Evolutionary conservation across 1,284 basidiomycete species (phyloP).

Genomic region (Sporisorium sorghi): DNA sequence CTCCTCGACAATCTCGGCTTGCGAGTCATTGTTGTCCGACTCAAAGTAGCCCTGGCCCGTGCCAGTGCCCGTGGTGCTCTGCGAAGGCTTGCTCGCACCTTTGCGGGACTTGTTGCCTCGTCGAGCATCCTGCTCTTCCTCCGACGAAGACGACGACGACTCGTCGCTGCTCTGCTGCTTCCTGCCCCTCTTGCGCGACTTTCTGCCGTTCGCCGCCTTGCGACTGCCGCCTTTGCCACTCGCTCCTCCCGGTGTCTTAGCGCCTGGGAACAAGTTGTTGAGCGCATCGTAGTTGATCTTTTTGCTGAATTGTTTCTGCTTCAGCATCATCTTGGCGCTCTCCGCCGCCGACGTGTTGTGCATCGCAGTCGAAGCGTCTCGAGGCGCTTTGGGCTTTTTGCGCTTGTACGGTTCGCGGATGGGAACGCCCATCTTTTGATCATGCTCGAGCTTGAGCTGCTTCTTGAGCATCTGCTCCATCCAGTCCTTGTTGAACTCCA

Average conservation of each 20-base stretch:
- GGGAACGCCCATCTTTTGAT: slow-evolving; percentile 65
- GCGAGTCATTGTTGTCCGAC: slow-evolving; percentile 34
- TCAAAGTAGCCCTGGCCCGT: slow-evolving; percentile 28
- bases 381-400: slow-evolving; percentile 60
- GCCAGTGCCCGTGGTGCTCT: slow-evolving; percentile 1
- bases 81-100: slow-evolving; percentile 14
- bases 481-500: slow-evolving; percentile 94
- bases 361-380: slow-evolving; percentile 60
- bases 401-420: slow-evolving; percentile 56
- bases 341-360: slow-evolving; percentile 64
- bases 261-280: slow-evolving; percentile 60
- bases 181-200: slow-evolving; percentile 29
- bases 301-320: slow-evolving; percentile 63
- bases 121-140: slow-evolving; percentile 28
- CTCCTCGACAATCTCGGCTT: slow-evolving; percentile 41
- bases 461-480: slow-evolving; percentile 76
- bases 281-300: slow-evolving; percentile 69
- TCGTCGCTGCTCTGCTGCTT: slow-evolving; percentile 35
- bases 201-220: slow-evolving; percentile 8
- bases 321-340: slow-evolving; percentile 66
- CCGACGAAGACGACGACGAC: slow-evolving; percentile 25
- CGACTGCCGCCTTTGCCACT: slow-evolving; percentile 17
- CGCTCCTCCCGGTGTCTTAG: slow-evolving; percentile 33
- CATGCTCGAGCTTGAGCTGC: slow-evolving; percentile 66
- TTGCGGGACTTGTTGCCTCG: slow-evolving; percentile 14